Percentiles rank a stretch among this genome's conserved stretches.
These are phyloP conservation scores for Ampelocalamus luodianensis DNA, from an alignment of 176 grass and related monocot genomes.

Conservation along the genomic window DNA sequence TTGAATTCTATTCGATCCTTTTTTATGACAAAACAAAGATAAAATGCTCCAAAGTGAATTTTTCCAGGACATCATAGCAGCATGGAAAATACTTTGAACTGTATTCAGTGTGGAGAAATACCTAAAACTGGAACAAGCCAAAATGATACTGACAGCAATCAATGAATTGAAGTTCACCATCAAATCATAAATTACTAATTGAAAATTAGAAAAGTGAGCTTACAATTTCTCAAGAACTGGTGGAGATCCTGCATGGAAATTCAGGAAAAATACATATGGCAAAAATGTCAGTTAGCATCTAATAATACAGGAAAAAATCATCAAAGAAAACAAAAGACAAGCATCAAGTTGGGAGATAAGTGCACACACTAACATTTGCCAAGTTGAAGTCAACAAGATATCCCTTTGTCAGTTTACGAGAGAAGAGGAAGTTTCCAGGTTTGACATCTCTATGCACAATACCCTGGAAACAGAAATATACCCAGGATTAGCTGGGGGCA, in stretches of 20 bases:
- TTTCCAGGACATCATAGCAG: background rate
- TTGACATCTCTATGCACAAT: slow-evolving; percentile 90
- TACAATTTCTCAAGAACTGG: slow-evolving; percentile 70
- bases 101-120: background rate
- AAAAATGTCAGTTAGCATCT: slow-evolving; percentile 39
- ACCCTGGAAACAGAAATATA: slow-evolving; percentile 66
- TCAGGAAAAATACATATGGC: slow-evolving; percentile 6
- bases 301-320: slow-evolving; percentile 29
- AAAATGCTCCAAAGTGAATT: background rate
- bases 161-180: background rate
- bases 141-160: slow-evolving; percentile 17
- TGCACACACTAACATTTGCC: slow-evolving; percentile 70
- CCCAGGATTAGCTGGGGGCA: slow-evolving; percentile 21
- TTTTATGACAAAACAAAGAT: background rate
- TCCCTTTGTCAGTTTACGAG: slow-evolving; percentile 64
- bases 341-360: slow-evolving; percentile 24
- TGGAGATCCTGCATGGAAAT: slow-evolving; percentile 72
- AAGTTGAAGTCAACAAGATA: slow-evolving; percentile 98
- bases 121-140: background rate
- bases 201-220: slow-evolving; percentile 46
- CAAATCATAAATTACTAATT: slow-evolving; percentile 18
- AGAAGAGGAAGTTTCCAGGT: slow-evolving; percentile 97
- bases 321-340: slow-evolving; percentile 28
- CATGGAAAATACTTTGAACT: slow-evolving; percentile 1
- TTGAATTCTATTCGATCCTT: background rate